phyloP scores from a whole-genome alignment of 2,329 filamentous ascomycete species.

The Colletotrichum chrysophilum region DNA sequence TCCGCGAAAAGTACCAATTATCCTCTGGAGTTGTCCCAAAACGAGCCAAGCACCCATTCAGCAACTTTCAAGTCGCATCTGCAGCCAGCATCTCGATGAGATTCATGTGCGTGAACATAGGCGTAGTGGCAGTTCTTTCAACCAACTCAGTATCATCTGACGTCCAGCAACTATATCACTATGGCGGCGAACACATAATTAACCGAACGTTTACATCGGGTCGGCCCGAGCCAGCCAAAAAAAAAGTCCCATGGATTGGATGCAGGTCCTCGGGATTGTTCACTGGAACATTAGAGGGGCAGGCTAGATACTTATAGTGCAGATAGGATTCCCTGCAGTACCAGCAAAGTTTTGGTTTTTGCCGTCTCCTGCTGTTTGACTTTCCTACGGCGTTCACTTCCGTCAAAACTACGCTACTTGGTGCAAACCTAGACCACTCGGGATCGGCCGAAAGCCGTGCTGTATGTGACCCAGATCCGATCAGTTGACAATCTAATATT shows the following conservation, averaged over 20 bases:
- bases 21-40: rapidly evolving
- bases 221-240: not conserved
- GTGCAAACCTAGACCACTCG: not conserved
- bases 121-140: rapidly evolving
- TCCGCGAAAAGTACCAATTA: not conserved
- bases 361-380: not conserved
- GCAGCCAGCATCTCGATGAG: not conserved
- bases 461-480: not conserved
- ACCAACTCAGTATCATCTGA: not conserved
- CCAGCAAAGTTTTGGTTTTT: not conserved
- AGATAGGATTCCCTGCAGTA: rapidly evolving
- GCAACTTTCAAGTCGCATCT: not conserved
- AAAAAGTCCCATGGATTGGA: not conserved
- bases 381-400: not conserved
- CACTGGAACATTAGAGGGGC: not conserved
- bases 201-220: too few species aligned
- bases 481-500: not conserved
- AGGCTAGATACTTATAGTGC: not conserved
- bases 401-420: not conserved
- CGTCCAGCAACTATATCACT: not conserved
- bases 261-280: not conserved
- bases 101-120: not conserved
- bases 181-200: too few species aligned
- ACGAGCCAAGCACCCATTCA: not conserved
- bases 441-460: not conserved